phyloP scores from a whole-genome alignment of 2,329 filamentous ascomycete species.

The Beauveria rudraprayagi region DNA sequence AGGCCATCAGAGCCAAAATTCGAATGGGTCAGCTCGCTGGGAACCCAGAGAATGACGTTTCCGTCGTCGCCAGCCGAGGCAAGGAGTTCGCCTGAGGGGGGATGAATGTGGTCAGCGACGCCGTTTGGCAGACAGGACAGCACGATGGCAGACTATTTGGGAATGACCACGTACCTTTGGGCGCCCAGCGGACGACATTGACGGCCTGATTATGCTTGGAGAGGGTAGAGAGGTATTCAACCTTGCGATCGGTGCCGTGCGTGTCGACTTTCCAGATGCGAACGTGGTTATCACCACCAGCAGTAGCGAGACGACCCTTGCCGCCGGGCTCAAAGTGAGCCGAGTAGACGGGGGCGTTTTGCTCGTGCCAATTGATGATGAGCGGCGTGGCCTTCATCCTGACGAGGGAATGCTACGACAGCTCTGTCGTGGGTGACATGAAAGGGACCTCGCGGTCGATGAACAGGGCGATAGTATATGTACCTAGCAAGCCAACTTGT shows the following conservation, averaged over 20 bases:
- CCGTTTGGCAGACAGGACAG: not conserved
- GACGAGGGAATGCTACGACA: conserved; percentile 19
- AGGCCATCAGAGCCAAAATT: conserved; percentile 73
- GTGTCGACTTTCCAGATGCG: conserved; percentile 87
- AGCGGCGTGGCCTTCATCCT: conserved; percentile 93
- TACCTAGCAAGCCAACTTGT: not conserved
- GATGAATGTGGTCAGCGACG: conserved; percentile 14
- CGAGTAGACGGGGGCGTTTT: conserved; percentile 94
- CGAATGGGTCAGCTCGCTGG: conserved; percentile 64
- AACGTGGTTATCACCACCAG: conserved; percentile 93
- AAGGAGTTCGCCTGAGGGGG: conserved; percentile 68
- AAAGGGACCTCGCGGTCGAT: not conserved
- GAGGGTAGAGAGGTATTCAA: conserved; percentile 86
- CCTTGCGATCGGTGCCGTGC: conserved; percentile 77
- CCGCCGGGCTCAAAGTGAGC: conserved; percentile 91
- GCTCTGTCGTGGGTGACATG: conserved; percentile 3
- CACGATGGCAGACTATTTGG: not conserved
- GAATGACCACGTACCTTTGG: conserved; percentile 58
- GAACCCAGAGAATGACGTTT: conserved; percentile 94
- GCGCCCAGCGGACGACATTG: conserved; percentile 94
- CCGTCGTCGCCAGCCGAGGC: conserved; percentile 96
- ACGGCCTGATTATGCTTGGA: conserved; percentile 94
- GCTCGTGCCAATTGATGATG: conserved; percentile 98
- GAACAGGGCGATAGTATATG: not conserved
- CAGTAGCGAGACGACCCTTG: conserved; percentile 86